Conservation (phyloP, 805 yeast species). For the Kregervanrija pseudodelftensis region DNA sequence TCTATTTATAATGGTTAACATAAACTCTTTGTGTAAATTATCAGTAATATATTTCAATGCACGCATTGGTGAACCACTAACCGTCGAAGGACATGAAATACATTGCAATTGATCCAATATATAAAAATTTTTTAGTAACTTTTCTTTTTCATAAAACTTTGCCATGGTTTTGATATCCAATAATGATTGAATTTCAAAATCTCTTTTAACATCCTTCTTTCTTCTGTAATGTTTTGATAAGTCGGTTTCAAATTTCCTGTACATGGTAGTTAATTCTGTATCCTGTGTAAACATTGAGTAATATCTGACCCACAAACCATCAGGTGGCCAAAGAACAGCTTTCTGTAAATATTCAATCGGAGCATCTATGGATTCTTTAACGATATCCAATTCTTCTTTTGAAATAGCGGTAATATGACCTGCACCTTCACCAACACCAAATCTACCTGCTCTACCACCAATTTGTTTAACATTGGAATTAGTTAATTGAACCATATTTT, state of each 20-base stretch:
- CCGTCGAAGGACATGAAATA: conserved; percentile 32
- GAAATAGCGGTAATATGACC: conserved; percentile 54
- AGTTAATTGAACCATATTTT: conserved; percentile 37
- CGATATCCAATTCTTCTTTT: conserved; percentile 34
- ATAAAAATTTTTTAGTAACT: conserved; percentile 18
- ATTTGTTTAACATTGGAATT: conserved; percentile 79
- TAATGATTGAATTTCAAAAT: conserved; percentile 23
- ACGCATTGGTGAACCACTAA: conserved; percentile 15
- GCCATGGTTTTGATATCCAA: conserved; percentile 20
- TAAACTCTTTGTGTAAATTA: conserved; percentile 40
- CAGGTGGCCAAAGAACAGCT: conserved; percentile 81
- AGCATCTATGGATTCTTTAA: conserved; percentile 41
- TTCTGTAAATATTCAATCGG: conserved; percentile 45
- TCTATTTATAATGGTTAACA: conserved; percentile 47
- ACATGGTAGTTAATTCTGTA: conserved; percentile 38
- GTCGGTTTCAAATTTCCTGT: conserved; percentile 41
- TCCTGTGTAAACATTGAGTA: conserved; percentile 53
- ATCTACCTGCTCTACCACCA: conserved; percentile 95
- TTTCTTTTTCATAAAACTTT: conserved; percentile 19
- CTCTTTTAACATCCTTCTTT: conserved; percentile 10
- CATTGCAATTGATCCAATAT: conserved; percentile 26
- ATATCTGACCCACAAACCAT: conserved; percentile 57
- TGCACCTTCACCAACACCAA: conserved; percentile 27
- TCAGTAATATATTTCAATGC: conserved; percentile 23
- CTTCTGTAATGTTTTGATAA: conserved; percentile 17